phyloP scores from a whole-genome alignment of 129 eudicot genomes.

The Escallonia rubra region DNA sequence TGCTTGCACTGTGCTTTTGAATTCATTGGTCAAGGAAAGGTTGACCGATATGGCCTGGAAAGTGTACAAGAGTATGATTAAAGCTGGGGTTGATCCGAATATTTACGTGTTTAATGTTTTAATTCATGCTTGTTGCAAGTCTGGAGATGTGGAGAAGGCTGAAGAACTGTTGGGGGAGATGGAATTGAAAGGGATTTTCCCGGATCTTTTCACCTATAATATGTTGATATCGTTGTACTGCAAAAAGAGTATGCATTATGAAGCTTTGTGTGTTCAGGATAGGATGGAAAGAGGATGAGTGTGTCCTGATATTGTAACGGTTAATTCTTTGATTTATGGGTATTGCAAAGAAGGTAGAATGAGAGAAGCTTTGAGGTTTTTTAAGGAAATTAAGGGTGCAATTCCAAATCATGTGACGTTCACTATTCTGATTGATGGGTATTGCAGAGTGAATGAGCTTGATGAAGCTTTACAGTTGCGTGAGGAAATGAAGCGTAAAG shows the following conservation, averaged over 20 bases:
- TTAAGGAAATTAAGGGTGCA: slow-evolving; percentile 63
- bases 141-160: slow-evolving; percentile 68
- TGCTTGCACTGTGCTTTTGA: slow-evolving; percentile 80
- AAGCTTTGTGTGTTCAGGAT: slow-evolving; percentile 78
- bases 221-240: slow-evolving; percentile 74
- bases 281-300: slow-evolving; percentile 70
- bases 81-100: slow-evolving; percentile 62
- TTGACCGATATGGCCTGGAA: slow-evolving; percentile 71
- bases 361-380: slow-evolving; percentile 89
- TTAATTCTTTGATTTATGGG: slow-evolving; percentile 69
- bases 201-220: slow-evolving; percentile 83
- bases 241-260: slow-evolving; percentile 88
- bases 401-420: slow-evolving; percentile 82
- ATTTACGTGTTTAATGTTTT: slow-evolving; percentile 69
- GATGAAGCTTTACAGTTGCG: slow-evolving; percentile 61
- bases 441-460: slow-evolving; percentile 54
- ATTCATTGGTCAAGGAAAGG: slow-evolving; percentile 61
- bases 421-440: slow-evolving; percentile 82
- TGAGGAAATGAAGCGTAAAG: slow-evolving; percentile 62
- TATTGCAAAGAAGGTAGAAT: slow-evolving; percentile 86
- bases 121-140: slow-evolving; percentile 85
- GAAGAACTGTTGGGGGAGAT: slow-evolving; percentile 63
- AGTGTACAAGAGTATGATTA: slow-evolving; percentile 64
- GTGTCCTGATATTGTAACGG: slow-evolving; percentile 78
- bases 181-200: slow-evolving; percentile 57